Evolutionary conservation across 2,329 filamentous ascomycete species (phyloP).

Genomic region (Penicillium sclerotigenum): DNA sequence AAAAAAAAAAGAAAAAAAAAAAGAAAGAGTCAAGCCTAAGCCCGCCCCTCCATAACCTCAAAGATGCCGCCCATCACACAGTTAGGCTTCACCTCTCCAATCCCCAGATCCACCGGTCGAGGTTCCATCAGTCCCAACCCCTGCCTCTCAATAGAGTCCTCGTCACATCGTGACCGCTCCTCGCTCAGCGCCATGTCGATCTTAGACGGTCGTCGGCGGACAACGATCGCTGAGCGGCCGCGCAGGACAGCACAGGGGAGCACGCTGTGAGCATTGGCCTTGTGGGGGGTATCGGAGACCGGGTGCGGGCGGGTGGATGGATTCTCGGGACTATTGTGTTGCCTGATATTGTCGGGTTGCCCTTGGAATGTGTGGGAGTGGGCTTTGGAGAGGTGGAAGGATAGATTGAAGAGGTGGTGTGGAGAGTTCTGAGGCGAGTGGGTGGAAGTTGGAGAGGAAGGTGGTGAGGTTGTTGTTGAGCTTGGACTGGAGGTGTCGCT

Average conservation of each 20-base stretch:
- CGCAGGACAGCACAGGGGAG: conserved; percentile 29
- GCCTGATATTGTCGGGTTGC: conserved; percentile 1
- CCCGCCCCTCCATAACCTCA: conserved; percentile 46
- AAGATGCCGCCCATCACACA: conserved; percentile 49
- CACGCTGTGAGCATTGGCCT: conserved; percentile 19
- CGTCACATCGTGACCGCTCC: conserved; percentile 40
- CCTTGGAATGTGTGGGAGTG: conserved; percentile 7
- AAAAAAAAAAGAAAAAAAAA: not conserved
- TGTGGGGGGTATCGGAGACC: not conserved
- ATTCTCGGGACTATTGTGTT: not conserved
- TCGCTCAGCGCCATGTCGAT: conserved; percentile 45
- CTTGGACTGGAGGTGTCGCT: conserved; percentile 21
- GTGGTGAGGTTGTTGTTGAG: conserved; percentile 29
- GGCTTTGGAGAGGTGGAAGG: conserved; percentile 31
- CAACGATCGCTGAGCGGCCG: conserved; percentile 30
- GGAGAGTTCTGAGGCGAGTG: conserved; percentile 6
- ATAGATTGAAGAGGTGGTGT: conserved; percentile 21
- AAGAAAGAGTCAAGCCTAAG: conserved; percentile 20
- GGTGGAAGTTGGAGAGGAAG: conserved; percentile 20
- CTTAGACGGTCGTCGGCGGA: conserved; percentile 44
- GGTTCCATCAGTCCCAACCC: conserved; percentile 47
- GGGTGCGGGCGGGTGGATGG: not conserved
- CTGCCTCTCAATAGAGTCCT: conserved; percentile 39
- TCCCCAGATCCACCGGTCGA: conserved; percentile 38
- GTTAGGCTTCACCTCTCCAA: conserved; percentile 26